Base-by-base conservation (phyloP, 2,329 filamentous ascomycete genomes). In the Xylariaceae sp. region DNA sequence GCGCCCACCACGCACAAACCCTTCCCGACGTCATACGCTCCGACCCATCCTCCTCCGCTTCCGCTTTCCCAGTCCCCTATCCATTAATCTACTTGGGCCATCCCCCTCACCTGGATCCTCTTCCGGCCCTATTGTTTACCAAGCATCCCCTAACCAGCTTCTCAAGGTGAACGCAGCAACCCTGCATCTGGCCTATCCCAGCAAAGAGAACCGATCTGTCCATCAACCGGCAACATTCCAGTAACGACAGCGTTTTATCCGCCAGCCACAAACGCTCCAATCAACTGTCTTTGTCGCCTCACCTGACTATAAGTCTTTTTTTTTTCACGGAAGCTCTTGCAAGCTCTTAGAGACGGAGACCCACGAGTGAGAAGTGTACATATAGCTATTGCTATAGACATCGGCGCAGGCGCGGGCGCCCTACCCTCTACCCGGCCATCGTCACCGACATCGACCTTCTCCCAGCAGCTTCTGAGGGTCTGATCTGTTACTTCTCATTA, bases 381-480 rank as follows among this genome's bases (percentile, higher is more conserved):
- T 17, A 42, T 30, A 53, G 51, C 9, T 35, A 51, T 37, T 51
- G 44, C 48, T 11, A 50, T 17, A 56, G 53, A 53, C 51, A 39
- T 51, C 53, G 44, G 44, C 49, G 49, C 37, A 63, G 59, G 61
- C 61, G 56, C 59, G 51, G 61, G 59, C 61, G 61, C 54, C 58
- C 56, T 50, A 51, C 18, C 53, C 37, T 42, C 23, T 57, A 47
- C 51, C 30, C 51, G 39, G 55, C 18, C 3, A 37, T 39, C 15
- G 52, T 49, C 30, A 47, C 44, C 23, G 56, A 57, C 48, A 15
- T 53, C 39, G 18, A 57, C 45, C 35, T 48, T n/a, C 35, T 11
- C 64, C 51, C 62, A 63, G 59, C 62, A 51, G 54, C 55, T 59
- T 57, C 62, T 64, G 51, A 65, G 53, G 59, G 62, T 50, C 53